Evolutionary conservation across 192 early-diverging fungal genomes (phyloP).

Genomic region (Podila epicladia): DNA sequence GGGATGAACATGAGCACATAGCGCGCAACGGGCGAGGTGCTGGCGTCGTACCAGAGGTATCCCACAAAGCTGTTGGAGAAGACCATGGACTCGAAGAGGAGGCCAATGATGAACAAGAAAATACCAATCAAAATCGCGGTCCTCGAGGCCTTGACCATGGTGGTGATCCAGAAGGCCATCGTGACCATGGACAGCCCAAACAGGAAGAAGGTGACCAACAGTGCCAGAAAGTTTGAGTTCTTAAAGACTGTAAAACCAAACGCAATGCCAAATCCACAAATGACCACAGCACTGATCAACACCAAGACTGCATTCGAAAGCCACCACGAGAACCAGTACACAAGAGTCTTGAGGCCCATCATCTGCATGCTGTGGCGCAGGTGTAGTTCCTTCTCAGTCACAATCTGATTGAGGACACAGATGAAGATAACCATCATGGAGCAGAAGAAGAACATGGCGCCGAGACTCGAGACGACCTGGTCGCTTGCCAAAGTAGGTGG

Average conservation of each 20-base stretch:
- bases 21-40: constrained; percentile 24
- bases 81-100: constrained; percentile 71
- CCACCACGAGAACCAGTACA: constrained; percentile 77
- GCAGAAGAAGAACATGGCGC: constrained; percentile 67
- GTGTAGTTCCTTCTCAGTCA: constrained; percentile 78
- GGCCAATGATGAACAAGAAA: constrained; percentile 82
- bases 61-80: constrained; percentile 57
- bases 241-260: constrained; percentile 73
- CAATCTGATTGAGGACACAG: constrained; percentile 71
- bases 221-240: constrained; percentile 64
- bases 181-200: constrained; percentile 81
- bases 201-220: constrained; percentile 73
- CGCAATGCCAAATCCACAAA: constrained; percentile 64
- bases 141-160: constrained; percentile 66
- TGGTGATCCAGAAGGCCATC: constrained; percentile 76
- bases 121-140: constrained; percentile 79
- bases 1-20: constrained; percentile 56
- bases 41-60: constrained; percentile 60
- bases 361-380: constrained; percentile 78
- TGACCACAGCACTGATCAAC: constrained; percentile 66
- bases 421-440: constrained; percentile 66
- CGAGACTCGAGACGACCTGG: constrained; percentile 67
- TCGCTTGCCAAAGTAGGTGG: constrained; percentile 62
- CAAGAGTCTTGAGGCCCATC: constrained; percentile 76
- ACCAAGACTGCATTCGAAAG: constrained; percentile 66